These are phyloP conservation scores for Ceraceosorus guamensis DNA, from an alignment of 1,284 basidiomycete species.

Conservation along the genomic window DNA sequence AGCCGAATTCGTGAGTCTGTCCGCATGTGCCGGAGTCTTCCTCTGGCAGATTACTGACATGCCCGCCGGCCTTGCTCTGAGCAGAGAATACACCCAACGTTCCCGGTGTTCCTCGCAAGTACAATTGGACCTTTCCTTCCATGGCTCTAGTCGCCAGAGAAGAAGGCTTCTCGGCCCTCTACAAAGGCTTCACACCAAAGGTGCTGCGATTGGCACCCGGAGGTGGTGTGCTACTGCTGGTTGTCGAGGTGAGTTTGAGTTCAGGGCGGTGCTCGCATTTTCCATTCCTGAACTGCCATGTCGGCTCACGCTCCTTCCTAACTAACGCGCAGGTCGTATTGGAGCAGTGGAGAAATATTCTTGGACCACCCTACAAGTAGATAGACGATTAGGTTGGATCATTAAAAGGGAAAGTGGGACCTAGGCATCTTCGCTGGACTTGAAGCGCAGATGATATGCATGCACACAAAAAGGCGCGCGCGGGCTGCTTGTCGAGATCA, in stretches of 20 bases:
- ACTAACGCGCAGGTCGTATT: slow-evolving; percentile 22
- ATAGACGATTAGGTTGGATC: neutral
- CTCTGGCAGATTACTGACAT: neutral
- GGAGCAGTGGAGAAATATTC: slow-evolving; percentile 22
- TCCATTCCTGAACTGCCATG: no score
- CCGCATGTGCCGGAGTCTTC: neutral
- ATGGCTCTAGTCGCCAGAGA: slow-evolving; percentile 74
- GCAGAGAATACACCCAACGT: slow-evolving; percentile 55
- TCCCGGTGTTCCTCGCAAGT: slow-evolving; percentile 55
- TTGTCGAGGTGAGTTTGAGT: slow-evolving; percentile 18
- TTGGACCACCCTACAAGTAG: slow-evolving; percentile 42
- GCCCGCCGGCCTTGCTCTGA: neutral
- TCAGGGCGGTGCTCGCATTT: no score
- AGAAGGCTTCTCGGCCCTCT: slow-evolving; percentile 80
- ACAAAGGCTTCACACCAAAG: slow-evolving; percentile 75
- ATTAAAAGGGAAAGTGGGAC: no score
- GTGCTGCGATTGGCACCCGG: slow-evolving; percentile 77
- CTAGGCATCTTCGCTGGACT: no score
- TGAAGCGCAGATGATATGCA: no score
- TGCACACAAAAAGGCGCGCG: no score
- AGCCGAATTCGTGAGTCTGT: slow-evolving; percentile 64
- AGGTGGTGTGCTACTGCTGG: slow-evolving; percentile 80
- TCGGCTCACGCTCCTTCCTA: no score
- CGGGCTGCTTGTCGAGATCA: no score
- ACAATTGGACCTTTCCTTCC: slow-evolving; percentile 71